These are phyloP conservation scores for Neurospora tetraspora DNA, from an alignment of 495 filamentous ascomycete species.

Conservation along the genomic window DNA sequence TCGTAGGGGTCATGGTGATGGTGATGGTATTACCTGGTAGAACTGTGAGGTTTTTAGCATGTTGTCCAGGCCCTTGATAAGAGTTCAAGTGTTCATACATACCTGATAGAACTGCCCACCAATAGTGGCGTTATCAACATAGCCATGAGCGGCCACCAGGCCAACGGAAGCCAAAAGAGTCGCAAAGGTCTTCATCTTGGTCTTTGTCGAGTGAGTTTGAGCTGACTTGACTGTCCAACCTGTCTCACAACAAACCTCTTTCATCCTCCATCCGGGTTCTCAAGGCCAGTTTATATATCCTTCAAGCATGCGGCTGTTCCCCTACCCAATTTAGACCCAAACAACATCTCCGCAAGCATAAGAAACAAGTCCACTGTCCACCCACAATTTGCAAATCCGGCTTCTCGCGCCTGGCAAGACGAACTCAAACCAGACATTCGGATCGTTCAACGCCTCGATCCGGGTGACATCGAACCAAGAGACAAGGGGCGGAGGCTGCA, in stretches of 20 bases:
- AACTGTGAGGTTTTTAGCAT: conserved; percentile 8
- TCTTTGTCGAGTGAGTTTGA: background rate
- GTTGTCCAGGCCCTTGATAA: background rate
- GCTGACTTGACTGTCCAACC: background rate
- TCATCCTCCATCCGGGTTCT: background rate
- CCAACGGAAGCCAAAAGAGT: conserved; percentile 37
- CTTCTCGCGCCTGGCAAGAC: background rate
- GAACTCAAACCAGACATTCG: background rate
- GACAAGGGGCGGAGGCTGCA: background rate
- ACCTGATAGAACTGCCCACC: conserved; percentile 28
- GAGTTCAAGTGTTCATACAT: background rate
- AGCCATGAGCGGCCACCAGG: conserved; percentile 52
- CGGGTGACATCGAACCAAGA: background rate
- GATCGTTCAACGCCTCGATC: background rate
- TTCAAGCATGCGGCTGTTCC: background rate
- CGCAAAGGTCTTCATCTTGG: conserved; percentile 25
- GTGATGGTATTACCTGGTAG: conserved; percentile 8
- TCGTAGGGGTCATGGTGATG: background rate
- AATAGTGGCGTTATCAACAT: conserved; percentile 42
- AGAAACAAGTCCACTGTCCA: background rate
- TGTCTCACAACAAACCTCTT: background rate
- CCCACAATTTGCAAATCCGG: background rate
- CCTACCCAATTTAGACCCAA: background rate
- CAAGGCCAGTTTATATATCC: background rate
- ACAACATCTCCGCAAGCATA: background rate